Base-by-base conservation (phyloP, 2,329 filamentous ascomycete genomes). In the Xylaria sp. region DNA sequence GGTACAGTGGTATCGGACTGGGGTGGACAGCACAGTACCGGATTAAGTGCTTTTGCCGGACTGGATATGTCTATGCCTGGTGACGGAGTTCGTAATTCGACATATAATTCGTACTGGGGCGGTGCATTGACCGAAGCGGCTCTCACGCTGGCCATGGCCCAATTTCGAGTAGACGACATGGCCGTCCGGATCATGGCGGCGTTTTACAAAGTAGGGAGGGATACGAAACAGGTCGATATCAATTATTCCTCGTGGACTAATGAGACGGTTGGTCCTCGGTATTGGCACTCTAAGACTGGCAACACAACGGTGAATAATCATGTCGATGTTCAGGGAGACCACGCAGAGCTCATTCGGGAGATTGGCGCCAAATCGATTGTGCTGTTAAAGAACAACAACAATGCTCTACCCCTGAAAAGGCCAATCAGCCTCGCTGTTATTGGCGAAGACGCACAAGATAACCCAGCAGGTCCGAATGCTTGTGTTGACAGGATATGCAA, bases 221-320 rank as follows among this genome's bases (percentile, higher is more conserved):
- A 80, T 0, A 72, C 85, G 1, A 72, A 75, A 15, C 76, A 82
- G 60, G 75, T 79, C 0, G 79, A 82, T 2, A 88, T 91, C 76
- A 97, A 94, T 82, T 97, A 97, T 78, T 89, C 89, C 67, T 92
- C 92, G 9, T 98, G 94, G 94, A 92, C 89, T 0, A 79, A 83
- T 1, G 87, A 93, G 70, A 94, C 90, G 0, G 89, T 86, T 66
- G 91, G 89, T 40, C 89, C 86, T 64, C 73, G 86, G 52, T 89
- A 96, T 73, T 82, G 78, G 63, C 84, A 83, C 8, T 89, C 86
- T 8, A 78, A 85, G 46, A 81, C 87, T 63, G 86, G 85, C 49
- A 87, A 84, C 68, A 83, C 85, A 54, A 83, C 89, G 65, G 83
- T 97, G 77, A 91, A 97, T 76, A 82, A 87, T 66, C 91, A 93